Evolutionary conservation across 345 rosid species (phyloP), one percentile per base, ranked within the genome.

Genomic region (Stellera chamaejasme): DNA sequence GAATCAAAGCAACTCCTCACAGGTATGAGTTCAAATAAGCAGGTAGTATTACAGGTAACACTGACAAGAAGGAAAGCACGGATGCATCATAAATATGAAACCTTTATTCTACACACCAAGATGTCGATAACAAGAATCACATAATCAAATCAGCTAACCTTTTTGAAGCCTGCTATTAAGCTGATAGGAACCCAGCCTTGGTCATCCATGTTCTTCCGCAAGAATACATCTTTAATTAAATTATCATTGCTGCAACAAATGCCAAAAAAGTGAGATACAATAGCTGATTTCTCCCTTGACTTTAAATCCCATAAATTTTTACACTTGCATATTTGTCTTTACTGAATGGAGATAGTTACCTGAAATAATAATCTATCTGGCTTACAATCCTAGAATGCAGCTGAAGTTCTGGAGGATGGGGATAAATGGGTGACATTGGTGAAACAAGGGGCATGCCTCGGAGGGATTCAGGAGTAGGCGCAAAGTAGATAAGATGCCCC

Each of bases 361-460:
- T 87, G 79, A 91, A 87, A 67, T 91, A 91, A 59, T 85, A 91
- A 50, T 91, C 86, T 57, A 91, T 85, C 67, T 91, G 98, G 48
- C 52, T 65, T 66, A 75, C 64, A 65, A 90, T 77, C 59, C 69
- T 77, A 15, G 66, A 43, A 66, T 72, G 76, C 80, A 91, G 77
- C 43, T 77, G 82, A 59, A 41, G 63, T 50, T 85, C 89, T 43
- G 67, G 76, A 52, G 70, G 55, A 58, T 67, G 74, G 60, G 63
- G 75, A 73, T 60, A 80, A 42, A 79, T n/a, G 1, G 76, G 81
- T 14, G 77, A 70, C 19, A 76, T 46, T 27, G 71, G 63, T 28
- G 65, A 63, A 69, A 78, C 70, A 72, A 79, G 78, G 62, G 85
- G 80, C 66, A 81, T 53, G 14, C 67, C 75, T 61, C 75, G 64